These are phyloP conservation scores for Pneumocystis canis DNA, from an alignment of 1,139 yeast genomes.

Conservation along the genomic window DNA sequence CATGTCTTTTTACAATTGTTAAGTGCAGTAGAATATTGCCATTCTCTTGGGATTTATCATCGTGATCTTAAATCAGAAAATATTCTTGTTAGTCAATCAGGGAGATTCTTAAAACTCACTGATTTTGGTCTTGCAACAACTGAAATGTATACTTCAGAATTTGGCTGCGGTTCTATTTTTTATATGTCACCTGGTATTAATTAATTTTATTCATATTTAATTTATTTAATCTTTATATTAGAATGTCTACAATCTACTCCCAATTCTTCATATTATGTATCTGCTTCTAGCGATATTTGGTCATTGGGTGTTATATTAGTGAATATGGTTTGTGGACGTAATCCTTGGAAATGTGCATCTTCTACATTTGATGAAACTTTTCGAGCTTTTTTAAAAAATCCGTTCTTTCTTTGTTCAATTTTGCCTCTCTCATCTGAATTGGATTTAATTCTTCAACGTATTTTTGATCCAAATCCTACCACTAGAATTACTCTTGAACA, in stretches of 20 bases:
- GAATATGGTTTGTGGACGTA: conserved; percentile 67
- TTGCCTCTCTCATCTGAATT: conserved; percentile 54
- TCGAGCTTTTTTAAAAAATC: conserved; percentile 36
- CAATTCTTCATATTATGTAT: conserved; percentile 23
- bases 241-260: conserved; percentile 9
- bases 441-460: conserved; percentile 37
- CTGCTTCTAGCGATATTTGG: conserved; percentile 76
- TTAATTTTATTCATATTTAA: too few species aligned
- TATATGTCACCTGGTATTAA: conserved; percentile 82
- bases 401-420: conserved; percentile 42
- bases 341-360: conserved; percentile 83
- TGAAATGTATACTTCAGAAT: conserved; percentile 46
- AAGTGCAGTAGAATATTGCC: conserved; percentile 60
- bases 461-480: conserved; percentile 50
- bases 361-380: conserved; percentile 43
- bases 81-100: conserved; percentile 50
- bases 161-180: conserved; percentile 74
- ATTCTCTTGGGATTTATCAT: conserved; percentile 52
- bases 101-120: conserved; percentile 48
- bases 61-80: conserved; percentile 91
- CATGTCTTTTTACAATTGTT: conserved; percentile 61
- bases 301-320: conserved; percentile 69
- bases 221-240: not conserved
- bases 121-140: conserved; percentile 79
- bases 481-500: conserved; percentile 41